A percentile compares a stretch with the other conserved stretches of the same genome.
phyloP scores from a whole-genome alignment of 306 rosid species.

The Citrullus amarus region DNA sequence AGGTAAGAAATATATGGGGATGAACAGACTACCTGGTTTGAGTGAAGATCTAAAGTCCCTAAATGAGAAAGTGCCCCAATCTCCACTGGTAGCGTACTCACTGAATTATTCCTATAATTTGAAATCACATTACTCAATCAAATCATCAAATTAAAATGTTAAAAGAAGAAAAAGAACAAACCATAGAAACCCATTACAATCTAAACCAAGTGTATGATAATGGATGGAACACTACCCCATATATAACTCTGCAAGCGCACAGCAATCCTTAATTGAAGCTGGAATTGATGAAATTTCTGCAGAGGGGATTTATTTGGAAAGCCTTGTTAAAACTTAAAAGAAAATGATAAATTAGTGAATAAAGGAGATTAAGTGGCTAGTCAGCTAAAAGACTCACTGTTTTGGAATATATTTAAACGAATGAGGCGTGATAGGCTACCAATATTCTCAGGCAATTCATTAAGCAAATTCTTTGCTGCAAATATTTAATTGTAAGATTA shows the following conservation, averaged over 20 bases:
- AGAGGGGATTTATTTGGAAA: constrained; percentile 7
- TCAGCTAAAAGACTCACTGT: constrained; percentile 48
- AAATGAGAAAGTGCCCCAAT: constrained; percentile 59
- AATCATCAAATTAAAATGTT: constrained; percentile 16
- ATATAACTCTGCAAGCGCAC: constrained; percentile 66
- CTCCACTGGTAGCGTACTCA: constrained; percentile 57
- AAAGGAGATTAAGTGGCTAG: background rate
- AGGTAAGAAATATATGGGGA: background rate
- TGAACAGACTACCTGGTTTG: constrained; percentile 61
- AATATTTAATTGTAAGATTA: constrained; percentile 9
- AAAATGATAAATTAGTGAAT: background rate
- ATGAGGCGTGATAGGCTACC: constrained; percentile 73
- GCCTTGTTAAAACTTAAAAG: constrained; percentile 12
- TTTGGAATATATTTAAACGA: constrained; percentile 74
- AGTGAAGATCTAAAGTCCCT: constrained; percentile 84
- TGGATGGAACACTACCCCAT: constrained; percentile 58
- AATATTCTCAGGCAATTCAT: constrained; percentile 53
- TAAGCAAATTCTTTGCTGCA: constrained; percentile 78
- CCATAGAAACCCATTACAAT: constrained; percentile 11
- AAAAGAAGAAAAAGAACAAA: constrained; percentile 14
- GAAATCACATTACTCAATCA: constrained; percentile 9
- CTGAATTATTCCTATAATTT: constrained; percentile 54
- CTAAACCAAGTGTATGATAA: constrained; percentile 18
- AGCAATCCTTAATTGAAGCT: constrained; percentile 52
- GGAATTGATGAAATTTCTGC: constrained; percentile 82